phyloP scores from a whole-genome alignment of 2,329 filamentous ascomycete genomes.

The Parafenestella ontariensis region DNA sequence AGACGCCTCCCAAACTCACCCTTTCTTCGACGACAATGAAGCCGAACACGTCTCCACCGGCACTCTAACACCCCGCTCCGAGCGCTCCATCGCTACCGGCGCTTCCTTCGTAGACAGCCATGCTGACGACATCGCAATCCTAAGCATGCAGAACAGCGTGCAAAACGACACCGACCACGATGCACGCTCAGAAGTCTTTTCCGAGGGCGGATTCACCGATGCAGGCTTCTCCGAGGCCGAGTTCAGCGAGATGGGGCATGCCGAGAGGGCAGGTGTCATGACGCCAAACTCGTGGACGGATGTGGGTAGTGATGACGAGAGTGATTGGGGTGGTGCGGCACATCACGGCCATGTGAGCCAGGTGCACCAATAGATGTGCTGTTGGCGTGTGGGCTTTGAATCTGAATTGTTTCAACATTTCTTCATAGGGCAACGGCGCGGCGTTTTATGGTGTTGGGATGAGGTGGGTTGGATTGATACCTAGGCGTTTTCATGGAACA shows the following conservation, averaged over 20 bases:
- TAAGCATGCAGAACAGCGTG: slow-evolving; percentile 43
- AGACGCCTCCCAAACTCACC: slow-evolving; percentile 4
- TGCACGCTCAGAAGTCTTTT: slow-evolving; percentile 44
- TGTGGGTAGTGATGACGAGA: slow-evolving; percentile 50
- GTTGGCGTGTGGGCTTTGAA: not conserved
- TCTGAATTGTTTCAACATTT: slow-evolving; percentile 9
- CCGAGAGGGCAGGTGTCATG: slow-evolving; percentile 38
- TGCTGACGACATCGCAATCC: slow-evolving; percentile 44
- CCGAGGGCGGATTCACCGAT: slow-evolving; percentile 46
- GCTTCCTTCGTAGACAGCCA: slow-evolving; percentile 39
- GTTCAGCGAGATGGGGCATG: slow-evolving; percentile 39
- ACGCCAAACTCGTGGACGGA: slow-evolving; percentile 51
- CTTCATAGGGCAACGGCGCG: not conserved
- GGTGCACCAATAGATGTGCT: slow-evolving; percentile 24
- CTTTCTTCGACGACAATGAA: slow-evolving; percentile 28
- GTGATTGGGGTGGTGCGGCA: slow-evolving; percentile 43
- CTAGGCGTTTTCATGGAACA: not conserved
- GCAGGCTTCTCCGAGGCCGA: slow-evolving; percentile 43
- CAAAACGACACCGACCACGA: slow-evolving; percentile 45
- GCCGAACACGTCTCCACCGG: slow-evolving; percentile 43
- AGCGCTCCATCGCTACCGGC: slow-evolving; percentile 35
- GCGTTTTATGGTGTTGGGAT: not conserved
- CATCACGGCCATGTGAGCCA: slow-evolving; percentile 38
- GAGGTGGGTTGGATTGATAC: not conserved
- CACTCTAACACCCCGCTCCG: slow-evolving; percentile 49